Percentiles rank a stretch among this genome's conserved stretches.
These are phyloP conservation scores for Petunia secreta DNA, from an alignment of 257 asterid species.

Conservation along the genomic window DNA sequence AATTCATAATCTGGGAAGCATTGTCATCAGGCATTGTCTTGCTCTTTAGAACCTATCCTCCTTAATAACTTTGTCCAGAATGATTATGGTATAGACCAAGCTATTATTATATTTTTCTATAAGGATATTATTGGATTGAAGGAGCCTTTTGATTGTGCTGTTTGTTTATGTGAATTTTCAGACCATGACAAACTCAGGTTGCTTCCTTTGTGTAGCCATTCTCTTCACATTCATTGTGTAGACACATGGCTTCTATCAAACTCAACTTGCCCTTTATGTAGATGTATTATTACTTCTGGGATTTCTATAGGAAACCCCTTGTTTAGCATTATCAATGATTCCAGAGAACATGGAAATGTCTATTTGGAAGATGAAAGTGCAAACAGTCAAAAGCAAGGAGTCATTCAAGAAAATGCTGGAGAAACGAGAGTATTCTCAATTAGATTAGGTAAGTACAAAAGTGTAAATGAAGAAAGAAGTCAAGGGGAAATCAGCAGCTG, in stretches of 20 bases:
- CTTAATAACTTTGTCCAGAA: slow-evolving; percentile 39
- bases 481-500: slow-evolving; percentile 37
- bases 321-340: slow-evolving; percentile 23
- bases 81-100: slow-evolving; percentile 89
- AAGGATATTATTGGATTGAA: slow-evolving; percentile 77
- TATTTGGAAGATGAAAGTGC: slow-evolving; percentile 27
- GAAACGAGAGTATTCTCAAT: slow-evolving; percentile 46
- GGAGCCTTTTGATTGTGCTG: slow-evolving; percentile 95
- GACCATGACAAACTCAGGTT: slow-evolving; percentile 76
- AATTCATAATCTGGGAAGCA: slow-evolving; percentile 38
- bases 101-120: slow-evolving; percentile 68
- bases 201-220: slow-evolving; percentile 92
- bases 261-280: slow-evolving; percentile 89
- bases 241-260: slow-evolving; percentile 94
- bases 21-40: slow-evolving; percentile 27
- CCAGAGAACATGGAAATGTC: slow-evolving; percentile 28
- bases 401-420: slow-evolving; percentile 30
- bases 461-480: slow-evolving; percentile 27
- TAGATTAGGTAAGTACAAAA: slow-evolving; percentile 59
- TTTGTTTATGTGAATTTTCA: slow-evolving; percentile 83
- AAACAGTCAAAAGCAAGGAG: slow-evolving; percentile 16
- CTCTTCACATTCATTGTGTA: slow-evolving; percentile 84
- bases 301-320: slow-evolving; percentile 25
- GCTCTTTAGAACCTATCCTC: slow-evolving; percentile 20
- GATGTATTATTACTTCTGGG: slow-evolving; percentile 49